A percentile compares a stretch with the other conserved stretches of the same genome.
phyloP scores from a whole-genome alignment of 495 filamentous ascomycete genomes.

The Aspergillus ostianus region DNA sequence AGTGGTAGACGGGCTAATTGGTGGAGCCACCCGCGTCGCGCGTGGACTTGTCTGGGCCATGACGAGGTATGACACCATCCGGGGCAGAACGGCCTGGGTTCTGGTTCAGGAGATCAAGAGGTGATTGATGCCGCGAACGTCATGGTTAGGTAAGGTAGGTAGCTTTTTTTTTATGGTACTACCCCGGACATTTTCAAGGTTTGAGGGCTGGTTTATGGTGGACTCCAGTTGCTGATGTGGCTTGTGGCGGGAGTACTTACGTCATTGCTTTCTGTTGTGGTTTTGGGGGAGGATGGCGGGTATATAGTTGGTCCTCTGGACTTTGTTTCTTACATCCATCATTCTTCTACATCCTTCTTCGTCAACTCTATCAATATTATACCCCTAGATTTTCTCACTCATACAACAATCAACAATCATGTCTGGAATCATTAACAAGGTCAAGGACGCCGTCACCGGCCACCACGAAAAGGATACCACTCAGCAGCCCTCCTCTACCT shows the following conservation, averaged over 20 bases:
- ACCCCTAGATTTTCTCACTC: background rate
- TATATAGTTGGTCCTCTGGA: background rate
- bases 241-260: background rate
- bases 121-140: background rate
- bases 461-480: conserved; percentile 29
- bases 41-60: background rate
- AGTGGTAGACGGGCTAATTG: too few relatives aligned
- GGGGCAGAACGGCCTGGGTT: background rate
- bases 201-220: too few relatives aligned
- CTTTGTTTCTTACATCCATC: background rate
- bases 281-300: background rate
- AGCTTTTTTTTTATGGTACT: too few relatives aligned
- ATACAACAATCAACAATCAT: conserved; percentile 37
- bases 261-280: background rate
- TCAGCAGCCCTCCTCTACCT: background rate
- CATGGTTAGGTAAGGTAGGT: background rate
- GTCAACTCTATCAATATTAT: too few relatives aligned
- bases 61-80: conserved; percentile 3
- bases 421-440: conserved; percentile 61
- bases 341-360: background rate
- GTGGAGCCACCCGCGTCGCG: too few relatives aligned
- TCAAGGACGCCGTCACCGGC: conserved; percentile 57
- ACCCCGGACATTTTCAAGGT: background rate
- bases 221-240: background rate
- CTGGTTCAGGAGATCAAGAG: background rate